Conservation (phyloP, 352 stramenopile species). For the Aphanomyces astaci region DNA sequence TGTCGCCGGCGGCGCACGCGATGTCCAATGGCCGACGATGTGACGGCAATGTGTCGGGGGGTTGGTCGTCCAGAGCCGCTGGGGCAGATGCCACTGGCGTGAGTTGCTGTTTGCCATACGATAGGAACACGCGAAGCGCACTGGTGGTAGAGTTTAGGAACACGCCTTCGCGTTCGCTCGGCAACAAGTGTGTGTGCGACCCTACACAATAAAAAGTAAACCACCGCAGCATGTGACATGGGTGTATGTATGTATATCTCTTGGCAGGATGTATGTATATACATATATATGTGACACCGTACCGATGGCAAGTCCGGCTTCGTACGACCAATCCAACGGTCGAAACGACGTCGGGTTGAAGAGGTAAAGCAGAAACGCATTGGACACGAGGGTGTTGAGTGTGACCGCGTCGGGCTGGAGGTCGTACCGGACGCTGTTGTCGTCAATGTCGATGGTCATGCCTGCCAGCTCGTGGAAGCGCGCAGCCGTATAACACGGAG, state of each 20-base stretch:
- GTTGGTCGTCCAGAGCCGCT: conserved; percentile 1
- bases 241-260: no score
- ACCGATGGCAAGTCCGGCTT: conserved; percentile 54
- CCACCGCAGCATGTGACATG: no score
- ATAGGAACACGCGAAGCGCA: conserved; percentile 72
- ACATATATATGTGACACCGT: neutral
- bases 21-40: conserved; percentile 43
- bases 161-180: conserved; percentile 63
- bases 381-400: conserved; percentile 75
- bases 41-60: neutral
- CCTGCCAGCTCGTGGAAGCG: conserved; percentile 77
- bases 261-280: no score
- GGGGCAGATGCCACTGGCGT: no score
- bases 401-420: conserved; percentile 36
- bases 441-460: conserved; percentile 79
- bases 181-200: conserved; percentile 34
- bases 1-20: conserved; percentile 40
- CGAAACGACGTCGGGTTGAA: conserved; percentile 80
- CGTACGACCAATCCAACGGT: conserved; percentile 75
- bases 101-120: conserved; percentile 57
- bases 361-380: conserved; percentile 81
- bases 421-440: conserved; percentile 58
- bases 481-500: conserved; percentile 33
- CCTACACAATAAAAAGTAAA: neutral
- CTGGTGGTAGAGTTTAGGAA: conserved; percentile 68